Evolutionary conservation across 352 stramenopile genomes (phyloP).

Genomic region (Phytophthora sp.): DNA sequence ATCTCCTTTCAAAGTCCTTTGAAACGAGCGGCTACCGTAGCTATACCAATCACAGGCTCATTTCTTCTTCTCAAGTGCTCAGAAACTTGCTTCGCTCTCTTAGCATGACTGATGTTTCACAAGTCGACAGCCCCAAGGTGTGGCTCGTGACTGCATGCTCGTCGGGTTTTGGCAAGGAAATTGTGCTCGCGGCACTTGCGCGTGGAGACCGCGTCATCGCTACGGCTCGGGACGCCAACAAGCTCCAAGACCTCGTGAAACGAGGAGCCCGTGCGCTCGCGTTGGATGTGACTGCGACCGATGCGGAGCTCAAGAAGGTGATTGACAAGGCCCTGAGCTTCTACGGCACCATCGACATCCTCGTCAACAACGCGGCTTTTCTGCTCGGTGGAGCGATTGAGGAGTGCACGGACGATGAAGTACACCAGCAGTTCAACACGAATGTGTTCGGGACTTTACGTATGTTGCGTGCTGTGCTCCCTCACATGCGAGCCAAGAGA

Average conservation of each 20-base stretch:
- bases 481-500: conserved; percentile 49
- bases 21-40: too few species aligned
- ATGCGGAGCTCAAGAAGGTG: conserved; percentile 36
- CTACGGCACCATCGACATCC: conserved; percentile 56
- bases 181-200: conserved; percentile 48
- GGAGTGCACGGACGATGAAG: conserved; percentile 48
- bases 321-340: conserved; percentile 38
- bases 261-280: conserved; percentile 35
- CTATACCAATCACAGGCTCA: too few species aligned
- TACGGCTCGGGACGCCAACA: conserved; percentile 45
- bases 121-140: conserved; percentile 45
- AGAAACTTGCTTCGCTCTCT: conserved; percentile 8
- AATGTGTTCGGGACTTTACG: conserved; percentile 50
- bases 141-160: conserved; percentile 65
- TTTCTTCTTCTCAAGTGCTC: conserved; percentile 18
- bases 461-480: conserved; percentile 46
- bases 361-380: conserved; percentile 62
- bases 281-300: conserved; percentile 54
- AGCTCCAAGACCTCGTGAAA: conserved; percentile 43
- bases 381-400: conserved; percentile 52
- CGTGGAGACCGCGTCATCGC: conserved; percentile 56
- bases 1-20: too few species aligned
- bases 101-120: conserved; percentile 21
- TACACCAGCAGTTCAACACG: conserved; percentile 44
- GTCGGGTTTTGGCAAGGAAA: conserved; percentile 52